Base-by-base conservation (phyloP, 495 filamentous ascomycete genomes). In the Talaromyces trachyspermus region DNA sequence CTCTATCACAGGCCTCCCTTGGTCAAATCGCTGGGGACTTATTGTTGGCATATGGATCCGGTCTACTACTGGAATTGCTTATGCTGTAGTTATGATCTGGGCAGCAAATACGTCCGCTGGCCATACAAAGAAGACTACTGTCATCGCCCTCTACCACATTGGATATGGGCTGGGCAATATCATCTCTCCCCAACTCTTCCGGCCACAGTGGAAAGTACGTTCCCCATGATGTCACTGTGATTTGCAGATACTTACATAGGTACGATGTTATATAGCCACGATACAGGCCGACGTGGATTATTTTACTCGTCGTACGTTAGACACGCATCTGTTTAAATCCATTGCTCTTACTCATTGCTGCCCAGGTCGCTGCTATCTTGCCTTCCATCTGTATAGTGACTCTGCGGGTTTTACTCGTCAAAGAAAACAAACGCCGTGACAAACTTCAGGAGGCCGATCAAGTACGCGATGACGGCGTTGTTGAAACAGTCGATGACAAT, bases 11-110 rank as follows among this genome's bases (percentile, higher is more conserved):
- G 49, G 57, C 51, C 48, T 68, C n/a, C 65, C 62, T 2, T 68
- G 58, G 65, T 58, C 56, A 14, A 65, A 68, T 47, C 46, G 53
- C 2, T 65, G 64, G 66, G 66, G 65, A 9, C 61, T 67, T 2
- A 55, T 71, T 5, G 43, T 55, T 1, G 65, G 59, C 1, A 64
- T 66, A 41, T 70, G 62, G 62, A 58, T 70, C 27, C 54, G 62
- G 30, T 61, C 60, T 10, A 63, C 66, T 11, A 54, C 47, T 10
- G 64, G 66, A 6, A 66, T 70, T 11, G 60, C 64, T 1, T 70
- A 69, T 47, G 60, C 57, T 0, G 58, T 69, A 17, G 65, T 70
- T 11, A 68, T 70, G 65, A 62, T 65, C 6, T 57, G 57, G 60
- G 58, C 58, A 10, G 57, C 62, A 10, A 63, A 60, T 48, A 57